Base-by-base conservation (phyloP, 2,329 filamentous ascomycete species). In the Neopestalotiopsis sp. region DNA sequence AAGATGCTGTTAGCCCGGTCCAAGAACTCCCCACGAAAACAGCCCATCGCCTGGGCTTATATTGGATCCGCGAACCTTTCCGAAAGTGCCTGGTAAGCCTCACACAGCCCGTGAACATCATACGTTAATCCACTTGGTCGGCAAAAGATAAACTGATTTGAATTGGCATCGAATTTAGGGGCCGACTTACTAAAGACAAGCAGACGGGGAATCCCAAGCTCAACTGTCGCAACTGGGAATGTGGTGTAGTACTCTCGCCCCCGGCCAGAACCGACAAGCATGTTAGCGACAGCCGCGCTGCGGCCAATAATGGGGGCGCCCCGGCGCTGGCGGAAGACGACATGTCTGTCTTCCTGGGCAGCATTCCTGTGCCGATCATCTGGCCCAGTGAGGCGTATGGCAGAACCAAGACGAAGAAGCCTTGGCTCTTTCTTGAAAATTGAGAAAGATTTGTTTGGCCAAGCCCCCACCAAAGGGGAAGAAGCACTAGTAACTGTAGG, bases 181-280 rank as follows among this genome's bases (percentile, higher is more conserved):
- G 95, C 28, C 90, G 90, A 61, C 81, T 97, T 38, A 88, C 91
- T 67, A 90, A 90, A 75, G 91, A 97, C 74, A 89, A 87, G 73
- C 81, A 78, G 7, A 91, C 89, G 2, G 91, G 91, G 70, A 81
- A 88, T 70, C 88, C 90, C 13, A 97, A 94, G 79, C 85, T 98
- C 71, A 94, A 88, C 71, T 94, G 92, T 79, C 90, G 93, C 67
- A 99, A 98, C 79, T 98, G 95, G 95, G 96, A 98, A 81, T 97
- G 94, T 76, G 96, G 96, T 45, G 93, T 99, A 1, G 74, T 98
- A 30, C 78, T 98, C 56, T 90, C 91, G 10, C 83, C 52, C 56
- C 90, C 91, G 10, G 83, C 52, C 17, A 30, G 34, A 9, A 52
- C 24, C 28, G 62, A 92, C 30, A 74, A 72, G 57, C 68, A 75